Conservation (phyloP, 768 basidiomycete genomes). For the Leccinum olivaceopallidum region DNA sequence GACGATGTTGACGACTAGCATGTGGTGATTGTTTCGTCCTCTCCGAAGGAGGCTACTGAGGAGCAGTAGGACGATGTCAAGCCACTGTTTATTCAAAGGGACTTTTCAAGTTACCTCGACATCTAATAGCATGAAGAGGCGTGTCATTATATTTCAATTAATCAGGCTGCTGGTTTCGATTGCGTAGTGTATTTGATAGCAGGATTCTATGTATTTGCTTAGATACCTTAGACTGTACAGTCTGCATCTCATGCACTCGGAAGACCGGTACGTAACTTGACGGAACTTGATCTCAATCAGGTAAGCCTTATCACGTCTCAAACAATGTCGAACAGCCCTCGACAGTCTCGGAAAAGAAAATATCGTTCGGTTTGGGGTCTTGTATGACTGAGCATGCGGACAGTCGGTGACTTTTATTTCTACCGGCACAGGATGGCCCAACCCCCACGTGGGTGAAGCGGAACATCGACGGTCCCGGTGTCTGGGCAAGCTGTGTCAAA, state of each 20-base stretch:
- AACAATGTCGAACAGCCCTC: constrained; percentile 22
- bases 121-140: constrained; percentile 6
- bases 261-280: not conserved
- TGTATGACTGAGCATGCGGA: not conserved
- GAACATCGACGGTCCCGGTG: constrained; percentile 74
- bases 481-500: constrained; percentile 86
- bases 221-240: constrained; percentile 21
- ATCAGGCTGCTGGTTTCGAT: constrained; percentile 16
- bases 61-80: not conserved
- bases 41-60: not conserved
- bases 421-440: constrained; percentile 50
- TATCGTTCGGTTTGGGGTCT: constrained; percentile 47
- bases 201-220: constrained; percentile 13
- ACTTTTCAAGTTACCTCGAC: constrained; percentile 1
- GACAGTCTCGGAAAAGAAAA: constrained; percentile 43
- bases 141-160: constrained; percentile 32
- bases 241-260: not conserved
- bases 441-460: constrained; percentile 65
- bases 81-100: not conserved
- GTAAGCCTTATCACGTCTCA: not conserved
- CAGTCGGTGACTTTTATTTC: constrained; percentile 4
- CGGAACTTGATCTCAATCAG: not conserved
- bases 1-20: constrained; percentile 48
- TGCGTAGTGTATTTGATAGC: constrained; percentile 7
- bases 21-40: not conserved